A percentile compares a stretch with the other conserved stretches of the same genome.
Conservation (phyloP, 2,329 filamentous ascomycete species). For the Fusarium domesticum region DNA sequence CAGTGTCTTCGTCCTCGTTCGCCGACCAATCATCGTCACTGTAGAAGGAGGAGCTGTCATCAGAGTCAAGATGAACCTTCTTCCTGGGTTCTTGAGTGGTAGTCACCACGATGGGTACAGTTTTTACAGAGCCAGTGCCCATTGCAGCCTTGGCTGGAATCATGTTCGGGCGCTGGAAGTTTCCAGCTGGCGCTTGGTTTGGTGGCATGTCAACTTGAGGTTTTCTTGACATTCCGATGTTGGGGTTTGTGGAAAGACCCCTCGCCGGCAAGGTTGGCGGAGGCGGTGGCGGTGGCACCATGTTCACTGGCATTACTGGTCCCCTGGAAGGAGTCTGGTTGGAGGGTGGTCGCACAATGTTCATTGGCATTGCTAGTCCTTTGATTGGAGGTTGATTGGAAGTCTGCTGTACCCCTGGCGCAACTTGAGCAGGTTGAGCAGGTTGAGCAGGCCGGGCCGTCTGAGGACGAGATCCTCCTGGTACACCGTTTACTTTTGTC, state of each 20-base stretch:
- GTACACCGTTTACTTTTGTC: neutral
- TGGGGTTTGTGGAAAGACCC: neutral
- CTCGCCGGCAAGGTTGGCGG: neutral
- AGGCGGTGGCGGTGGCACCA: neutral
- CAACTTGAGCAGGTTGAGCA: too few species aligned
- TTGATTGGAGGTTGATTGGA: too few species aligned
- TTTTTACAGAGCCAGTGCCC: neutral
- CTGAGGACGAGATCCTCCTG: neutral
- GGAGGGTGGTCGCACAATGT: too few species aligned
- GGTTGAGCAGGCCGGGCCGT: too few species aligned
- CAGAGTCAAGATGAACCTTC: neutral
- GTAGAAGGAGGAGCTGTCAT: neutral
- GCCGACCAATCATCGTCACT: neutral
- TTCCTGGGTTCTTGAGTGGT: neutral
- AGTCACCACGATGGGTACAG: neutral
- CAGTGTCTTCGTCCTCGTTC: neutral
- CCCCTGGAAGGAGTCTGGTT: neutral
- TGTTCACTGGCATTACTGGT: neutral
- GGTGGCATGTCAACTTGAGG: neutral
- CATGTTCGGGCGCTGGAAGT: neutral
- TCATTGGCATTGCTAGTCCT: too few species aligned
- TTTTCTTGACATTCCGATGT: neutral
- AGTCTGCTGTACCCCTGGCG: too few species aligned
- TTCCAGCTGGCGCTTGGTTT: neutral
- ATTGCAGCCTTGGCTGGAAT: neutral